phyloP scores from a whole-genome alignment of 2,329 filamentous ascomycete species.

The Cadophora gregata region DNA sequence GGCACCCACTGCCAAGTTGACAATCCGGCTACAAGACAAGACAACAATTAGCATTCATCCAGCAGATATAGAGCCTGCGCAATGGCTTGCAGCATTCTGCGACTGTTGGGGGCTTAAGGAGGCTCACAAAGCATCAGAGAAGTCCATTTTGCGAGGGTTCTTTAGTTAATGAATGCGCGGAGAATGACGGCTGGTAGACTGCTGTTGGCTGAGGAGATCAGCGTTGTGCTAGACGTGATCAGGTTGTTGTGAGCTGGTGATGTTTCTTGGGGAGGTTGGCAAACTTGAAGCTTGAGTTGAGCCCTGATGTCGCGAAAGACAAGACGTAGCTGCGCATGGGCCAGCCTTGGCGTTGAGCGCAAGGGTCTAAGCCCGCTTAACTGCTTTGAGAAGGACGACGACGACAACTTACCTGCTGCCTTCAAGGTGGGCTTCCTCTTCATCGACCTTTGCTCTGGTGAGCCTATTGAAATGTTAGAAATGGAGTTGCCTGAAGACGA shows the following conservation, averaged over 20 bases:
- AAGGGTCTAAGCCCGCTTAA: conserved; percentile 7
- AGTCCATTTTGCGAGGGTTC: conserved; percentile 69
- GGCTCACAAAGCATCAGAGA: conserved; percentile 89
- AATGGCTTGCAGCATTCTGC: conserved; percentile 28
- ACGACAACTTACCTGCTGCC: conserved; percentile 17
- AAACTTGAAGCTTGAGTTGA: not conserved
- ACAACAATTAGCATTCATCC: conserved; percentile 40
- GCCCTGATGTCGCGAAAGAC: conserved; percentile 10
- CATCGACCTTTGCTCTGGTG: not conserved
- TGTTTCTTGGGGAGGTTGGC: not conserved
- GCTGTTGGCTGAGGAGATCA: not conserved
- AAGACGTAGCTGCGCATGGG: conserved; percentile 14
- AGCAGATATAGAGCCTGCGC: conserved; percentile 21
- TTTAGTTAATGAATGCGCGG: not conserved
- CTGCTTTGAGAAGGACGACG: conserved; percentile 16
- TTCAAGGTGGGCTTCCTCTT: not conserved
- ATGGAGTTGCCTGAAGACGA: not conserved
- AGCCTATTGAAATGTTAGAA: conserved; percentile 8
- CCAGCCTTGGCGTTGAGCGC: conserved; percentile 6
- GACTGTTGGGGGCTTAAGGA: not conserved
- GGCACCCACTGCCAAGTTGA: conserved; percentile 87
- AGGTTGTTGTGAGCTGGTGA: conserved; percentile 16
- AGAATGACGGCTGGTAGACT: not conserved
- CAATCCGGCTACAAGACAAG: conserved; percentile 73
- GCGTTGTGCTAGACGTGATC: not conserved